Conservation (phyloP, 768 basidiomycete species). For the Lentinula sp. region DNA sequence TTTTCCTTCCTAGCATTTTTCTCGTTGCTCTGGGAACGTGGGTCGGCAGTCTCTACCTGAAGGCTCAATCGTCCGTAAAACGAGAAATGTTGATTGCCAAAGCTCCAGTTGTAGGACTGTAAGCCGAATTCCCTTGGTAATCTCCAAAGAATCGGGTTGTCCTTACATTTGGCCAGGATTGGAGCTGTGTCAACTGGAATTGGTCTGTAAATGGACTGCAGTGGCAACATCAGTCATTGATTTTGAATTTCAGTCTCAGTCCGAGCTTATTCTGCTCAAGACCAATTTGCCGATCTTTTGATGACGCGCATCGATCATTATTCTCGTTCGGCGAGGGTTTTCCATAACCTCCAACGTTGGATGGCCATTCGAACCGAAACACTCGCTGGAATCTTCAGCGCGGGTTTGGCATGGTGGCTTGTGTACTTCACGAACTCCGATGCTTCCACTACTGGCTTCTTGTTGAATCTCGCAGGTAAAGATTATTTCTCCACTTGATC, state of each 20-base stretch:
- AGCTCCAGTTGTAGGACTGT: slow-evolving; percentile 19
- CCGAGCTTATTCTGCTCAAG: slow-evolving; percentile 40
- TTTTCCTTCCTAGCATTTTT: slow-evolving; percentile 20
- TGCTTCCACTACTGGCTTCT: slow-evolving; percentile 27
- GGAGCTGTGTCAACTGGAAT: background rate
- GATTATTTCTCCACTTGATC: background rate
- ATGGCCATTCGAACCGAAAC: slow-evolving; percentile 32
- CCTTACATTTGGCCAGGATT: slow-evolving; percentile 11
- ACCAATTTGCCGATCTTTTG: slow-evolving; percentile 24
- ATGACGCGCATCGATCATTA: slow-evolving; percentile 33
- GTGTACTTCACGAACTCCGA: slow-evolving; percentile 18
- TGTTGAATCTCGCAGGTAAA: slow-evolving; percentile 32
- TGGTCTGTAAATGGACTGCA: slow-evolving; percentile 13
- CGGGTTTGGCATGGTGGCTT: slow-evolving; percentile 35
- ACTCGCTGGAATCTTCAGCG: slow-evolving; percentile 37
- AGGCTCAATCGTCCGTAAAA: slow-evolving; percentile 18
- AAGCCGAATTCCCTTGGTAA: slow-evolving; percentile 21
- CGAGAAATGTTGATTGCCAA: slow-evolving; percentile 15
- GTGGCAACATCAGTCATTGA: background rate
- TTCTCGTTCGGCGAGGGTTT: slow-evolving; percentile 20
- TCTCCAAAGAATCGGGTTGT: background rate
- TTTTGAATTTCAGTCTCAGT: slow-evolving; percentile 11
- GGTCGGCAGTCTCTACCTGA: slow-evolving; percentile 17
- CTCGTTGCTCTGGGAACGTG: slow-evolving; percentile 21
- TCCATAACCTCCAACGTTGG: slow-evolving; percentile 29